Percentiles rank a stretch among this genome's conserved stretches.
These are phyloP conservation scores for Penstemon newberryi DNA, from an alignment of 257 asterid species.

Conservation along the genomic window DNA sequence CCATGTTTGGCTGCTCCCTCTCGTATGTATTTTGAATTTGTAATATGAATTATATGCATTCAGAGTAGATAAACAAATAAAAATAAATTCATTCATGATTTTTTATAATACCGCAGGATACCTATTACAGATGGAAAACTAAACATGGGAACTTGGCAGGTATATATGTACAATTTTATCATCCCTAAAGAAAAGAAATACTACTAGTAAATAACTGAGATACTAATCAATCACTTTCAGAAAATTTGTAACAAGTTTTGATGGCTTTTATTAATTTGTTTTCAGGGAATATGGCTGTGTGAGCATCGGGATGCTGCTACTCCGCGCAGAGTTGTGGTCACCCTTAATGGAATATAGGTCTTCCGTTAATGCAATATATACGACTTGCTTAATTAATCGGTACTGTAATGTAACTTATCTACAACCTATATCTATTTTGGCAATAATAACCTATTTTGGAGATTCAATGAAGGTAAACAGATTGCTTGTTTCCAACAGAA, in stretches of 20 bases:
- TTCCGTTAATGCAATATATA: neutral
- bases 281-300: conserved; percentile 96
- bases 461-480: too few relatives aligned
- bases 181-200: neutral
- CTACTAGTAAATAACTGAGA: neutral
- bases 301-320: conserved; percentile 96
- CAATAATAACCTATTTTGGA: too few relatives aligned
- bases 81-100: conserved; percentile 13
- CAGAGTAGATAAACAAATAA: conserved; percentile 4
- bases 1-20: conserved; percentile 94
- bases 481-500: too few relatives aligned
- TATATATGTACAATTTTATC: conserved; percentile 21
- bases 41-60: neutral
- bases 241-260: neutral
- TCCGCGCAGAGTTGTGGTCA: conserved; percentile 76
- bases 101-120: conserved; percentile 55
- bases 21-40: conserved; percentile 43
- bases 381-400: too few relatives aligned
- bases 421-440: too few relatives aligned
- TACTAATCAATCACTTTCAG: neutral
- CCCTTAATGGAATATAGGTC: conserved; percentile 76
- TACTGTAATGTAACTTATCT: too few relatives aligned
- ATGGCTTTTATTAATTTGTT: conserved; percentile 11
- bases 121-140: conserved; percentile 88
- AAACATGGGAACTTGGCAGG: conserved; percentile 99